Conservation (phyloP, 805 yeast species). For the Saccharomycopsis sp. region DNA sequence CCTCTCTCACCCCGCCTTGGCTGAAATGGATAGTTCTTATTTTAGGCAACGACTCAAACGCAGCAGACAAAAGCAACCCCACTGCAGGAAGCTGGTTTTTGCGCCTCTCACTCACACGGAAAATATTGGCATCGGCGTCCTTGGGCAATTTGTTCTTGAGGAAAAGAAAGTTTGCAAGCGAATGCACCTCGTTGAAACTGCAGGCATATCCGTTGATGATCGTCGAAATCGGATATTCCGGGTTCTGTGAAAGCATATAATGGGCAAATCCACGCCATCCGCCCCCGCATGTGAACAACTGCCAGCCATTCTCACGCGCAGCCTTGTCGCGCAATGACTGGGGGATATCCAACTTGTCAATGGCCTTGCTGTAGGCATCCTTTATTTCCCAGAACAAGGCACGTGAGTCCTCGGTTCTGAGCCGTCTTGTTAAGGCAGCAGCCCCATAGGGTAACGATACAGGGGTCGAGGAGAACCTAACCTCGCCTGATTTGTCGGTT, state of each 20-base stretch:
- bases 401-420: slow-evolving; percentile 44
- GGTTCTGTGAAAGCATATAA: slow-evolving; percentile 43
- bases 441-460: slow-evolving; percentile 71
- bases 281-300: slow-evolving; percentile 65
- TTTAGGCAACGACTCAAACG: slow-evolving; percentile 53
- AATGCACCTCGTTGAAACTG: slow-evolving; percentile 43
- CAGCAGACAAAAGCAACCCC: slow-evolving; percentile 54
- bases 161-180: slow-evolving; percentile 44
- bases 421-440: slow-evolving; percentile 53
- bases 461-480: slow-evolving; percentile 48
- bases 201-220: slow-evolving; percentile 65
- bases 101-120: slow-evolving; percentile 60
- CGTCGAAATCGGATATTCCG: slow-evolving; percentile 60
- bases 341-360: slow-evolving; percentile 48
- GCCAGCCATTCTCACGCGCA: slow-evolving; percentile 49
- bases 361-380: slow-evolving; percentile 42
- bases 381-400: slow-evolving; percentile 48
- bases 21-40: slow-evolving; percentile 59
- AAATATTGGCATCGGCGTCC: slow-evolving; percentile 36
- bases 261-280: slow-evolving; percentile 69
- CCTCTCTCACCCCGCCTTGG: slow-evolving; percentile 77
- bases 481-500: slow-evolving; percentile 43
- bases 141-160: slow-evolving; percentile 43
- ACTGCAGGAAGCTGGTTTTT: slow-evolving; percentile 66
- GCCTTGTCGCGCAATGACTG: slow-evolving; percentile 44